Evolutionary conservation across 768 basidiomycete genomes (phyloP).

Genomic region (Coprinopsis sp.): DNA sequence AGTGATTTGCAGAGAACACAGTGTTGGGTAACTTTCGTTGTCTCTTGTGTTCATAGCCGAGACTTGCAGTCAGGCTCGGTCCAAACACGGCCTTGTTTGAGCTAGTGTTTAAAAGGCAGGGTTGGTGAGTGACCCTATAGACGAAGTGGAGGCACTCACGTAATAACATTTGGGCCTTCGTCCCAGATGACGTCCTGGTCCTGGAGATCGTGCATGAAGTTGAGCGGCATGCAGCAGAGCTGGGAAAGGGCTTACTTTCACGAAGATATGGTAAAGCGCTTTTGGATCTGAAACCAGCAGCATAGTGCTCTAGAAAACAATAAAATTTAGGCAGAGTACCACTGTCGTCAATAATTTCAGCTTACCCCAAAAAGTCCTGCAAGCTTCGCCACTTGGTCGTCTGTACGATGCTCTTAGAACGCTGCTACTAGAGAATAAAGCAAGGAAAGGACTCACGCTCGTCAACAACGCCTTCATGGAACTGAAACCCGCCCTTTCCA

Average conservation of each 20-base stretch:
- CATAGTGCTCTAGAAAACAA: no score
- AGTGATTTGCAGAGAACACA: neutral
- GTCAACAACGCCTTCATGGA: no score
- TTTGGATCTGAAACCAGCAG: slow-evolving; percentile 4
- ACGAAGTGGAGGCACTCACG: neutral
- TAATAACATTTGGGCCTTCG: no score
- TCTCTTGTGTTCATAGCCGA: neutral
- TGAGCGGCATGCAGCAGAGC: neutral
- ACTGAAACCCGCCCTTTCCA: no score
- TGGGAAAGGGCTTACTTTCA: neutral
- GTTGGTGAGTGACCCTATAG: neutral
- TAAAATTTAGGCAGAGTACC: no score
- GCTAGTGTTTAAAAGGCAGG: neutral
- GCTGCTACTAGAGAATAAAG: no score
- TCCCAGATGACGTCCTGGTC: slow-evolving; percentile 1
- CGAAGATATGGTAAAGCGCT: slow-evolving; percentile 1
- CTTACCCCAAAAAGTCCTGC: no score
- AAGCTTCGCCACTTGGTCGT: no score
- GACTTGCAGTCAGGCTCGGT: neutral
- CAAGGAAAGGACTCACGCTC: no score
- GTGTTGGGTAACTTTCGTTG: neutral
- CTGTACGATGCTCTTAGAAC: no score
- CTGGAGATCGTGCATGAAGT: neutral
- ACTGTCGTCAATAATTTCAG: no score
- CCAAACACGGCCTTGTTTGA: neutral